Evolutionary conservation across 176 grass and related monocot species (phyloP).

Genomic region (bread wheat (Triticum aestivum)): DNA sequence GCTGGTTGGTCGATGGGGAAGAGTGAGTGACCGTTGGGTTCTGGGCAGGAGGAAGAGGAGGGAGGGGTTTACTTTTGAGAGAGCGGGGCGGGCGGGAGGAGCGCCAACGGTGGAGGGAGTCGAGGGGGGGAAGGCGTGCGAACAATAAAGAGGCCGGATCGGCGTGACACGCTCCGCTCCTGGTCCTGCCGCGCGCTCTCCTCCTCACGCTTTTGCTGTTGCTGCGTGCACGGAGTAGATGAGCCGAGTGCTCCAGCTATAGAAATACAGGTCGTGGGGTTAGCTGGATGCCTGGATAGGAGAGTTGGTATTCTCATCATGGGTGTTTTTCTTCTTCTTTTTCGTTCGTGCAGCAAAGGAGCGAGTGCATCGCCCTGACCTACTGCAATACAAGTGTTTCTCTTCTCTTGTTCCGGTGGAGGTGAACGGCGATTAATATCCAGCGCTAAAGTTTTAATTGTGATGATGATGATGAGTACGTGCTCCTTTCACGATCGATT

Average conservation of each 20-base stretch:
- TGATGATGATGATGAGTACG: neutral
- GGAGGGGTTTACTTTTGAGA: slow-evolving; percentile 6
- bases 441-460: neutral
- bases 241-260: neutral
- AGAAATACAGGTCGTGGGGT: neutral
- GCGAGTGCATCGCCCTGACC: too few relatives aligned
- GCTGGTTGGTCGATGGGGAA: slow-evolving; percentile 13
- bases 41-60: neutral
- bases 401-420: neutral
- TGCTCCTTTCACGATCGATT: neutral
- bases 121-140: neutral
- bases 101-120: slow-evolving; percentile 5
- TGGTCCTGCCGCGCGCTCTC: neutral
- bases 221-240: neutral
- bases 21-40: slow-evolving; percentile 47
- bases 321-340: too few relatives aligned
- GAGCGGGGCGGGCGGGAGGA: neutral
- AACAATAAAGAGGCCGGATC: slow-evolving; percentile 30
- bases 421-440: neutral
- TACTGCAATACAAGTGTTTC: too few relatives aligned
- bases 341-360: neutral
- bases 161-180: slow-evolving; percentile 12
- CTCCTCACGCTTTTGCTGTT: neutral
- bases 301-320: too few relatives aligned
- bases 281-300: too few relatives aligned